phyloP scores from a whole-genome alignment of 352 stramenopile species.

The Phytophthora europaea region DNA sequence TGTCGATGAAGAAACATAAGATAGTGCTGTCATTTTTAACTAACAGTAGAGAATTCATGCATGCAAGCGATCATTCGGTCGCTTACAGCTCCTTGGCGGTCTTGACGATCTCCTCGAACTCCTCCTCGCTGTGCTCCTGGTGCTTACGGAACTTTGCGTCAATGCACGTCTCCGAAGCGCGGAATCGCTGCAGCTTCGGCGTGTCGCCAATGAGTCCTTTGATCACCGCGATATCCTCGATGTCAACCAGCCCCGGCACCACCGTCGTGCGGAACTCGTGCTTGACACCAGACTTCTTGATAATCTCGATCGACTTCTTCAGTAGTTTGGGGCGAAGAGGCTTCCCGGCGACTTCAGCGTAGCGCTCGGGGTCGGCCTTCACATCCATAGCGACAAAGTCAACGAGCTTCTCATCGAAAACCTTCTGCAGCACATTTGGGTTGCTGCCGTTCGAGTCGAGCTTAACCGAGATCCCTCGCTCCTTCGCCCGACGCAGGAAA shows the following conservation, averaged over 20 bases:
- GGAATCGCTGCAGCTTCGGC: constrained; percentile 39
- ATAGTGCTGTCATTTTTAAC: no score
- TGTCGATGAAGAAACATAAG: constrained; percentile 11
- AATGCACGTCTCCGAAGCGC: constrained; percentile 35
- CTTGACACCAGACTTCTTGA: constrained; percentile 40
- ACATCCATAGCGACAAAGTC: constrained; percentile 46
- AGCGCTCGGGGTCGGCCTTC: constrained; percentile 37
- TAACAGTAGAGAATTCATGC: no score
- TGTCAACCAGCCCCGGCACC: constrained; percentile 40
- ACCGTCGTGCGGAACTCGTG: constrained; percentile 45
- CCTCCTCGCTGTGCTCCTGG: constrained; percentile 38
- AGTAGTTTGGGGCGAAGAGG: constrained; percentile 37
- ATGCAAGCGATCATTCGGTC: not conserved
- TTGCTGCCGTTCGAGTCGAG: constrained; percentile 48
- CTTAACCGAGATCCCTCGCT: constrained; percentile 37
- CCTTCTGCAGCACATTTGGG: constrained; percentile 37
- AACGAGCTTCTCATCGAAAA: constrained; percentile 39
- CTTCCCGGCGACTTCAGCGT: constrained; percentile 38
- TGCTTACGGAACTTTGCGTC: constrained; percentile 35
- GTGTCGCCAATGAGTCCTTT: constrained; percentile 32
- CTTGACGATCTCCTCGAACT: constrained; percentile 34
- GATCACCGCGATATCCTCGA: constrained; percentile 40
- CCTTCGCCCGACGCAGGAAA: constrained; percentile 39
- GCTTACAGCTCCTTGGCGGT: constrained; percentile 29
- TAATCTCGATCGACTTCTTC: constrained; percentile 39